Evolutionary conservation across 2,329 filamentous ascomycete genomes (phyloP), one percentile per base, ranked within the genome.

Genomic region (Claviceps paspali): DNA sequence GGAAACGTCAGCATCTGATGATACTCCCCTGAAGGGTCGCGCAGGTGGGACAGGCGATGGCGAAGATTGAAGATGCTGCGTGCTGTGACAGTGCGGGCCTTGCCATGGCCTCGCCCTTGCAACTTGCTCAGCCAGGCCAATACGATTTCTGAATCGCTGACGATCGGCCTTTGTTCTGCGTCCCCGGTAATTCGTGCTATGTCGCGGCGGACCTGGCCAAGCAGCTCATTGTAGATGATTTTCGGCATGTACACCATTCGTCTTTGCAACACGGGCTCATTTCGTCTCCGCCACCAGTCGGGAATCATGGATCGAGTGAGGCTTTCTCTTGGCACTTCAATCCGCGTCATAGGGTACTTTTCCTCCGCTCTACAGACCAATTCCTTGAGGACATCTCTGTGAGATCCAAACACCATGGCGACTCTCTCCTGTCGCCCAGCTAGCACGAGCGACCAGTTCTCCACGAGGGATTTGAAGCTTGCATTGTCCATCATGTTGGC

Each of bases 231-330:
- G 29, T 39, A 37, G 5, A 42, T 32, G 6, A 19, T 18, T 32
- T 42, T 33, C 12, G 40, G 40, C 15, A 42, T 36, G n/a, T 36
- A 39, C 17, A 42, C 37, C 34, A 39, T 42, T 29, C 40, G 38
- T 19, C 26, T 30, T 19, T 42, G 37, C 27, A 31, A 14, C 5
- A 29, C 23, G 12, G 35, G 24, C 3, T 35, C 27, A 3, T 15
- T 39, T 29, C 37, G 29, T 24, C 33, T 35, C 22, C 24, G 26
- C 29, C 29, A 37, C 34, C 40, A 37, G 5, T 28, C 24, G 6
- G 34, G 18, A 11, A 42, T 12, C 5, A 17, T 9, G 21, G 9
- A 28, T 19, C 30, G 37, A 2, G 30, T 14, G n/a, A 27, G 19
- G 10, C 21, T 10, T 11, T 29, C 19, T 6, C 26, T n/a, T 19